A percentile compares a stretch with the other conserved stretches of the same genome.
Conservation (phyloP, 176 grass and related monocot species). For the Saccharum officinarum region DNA sequence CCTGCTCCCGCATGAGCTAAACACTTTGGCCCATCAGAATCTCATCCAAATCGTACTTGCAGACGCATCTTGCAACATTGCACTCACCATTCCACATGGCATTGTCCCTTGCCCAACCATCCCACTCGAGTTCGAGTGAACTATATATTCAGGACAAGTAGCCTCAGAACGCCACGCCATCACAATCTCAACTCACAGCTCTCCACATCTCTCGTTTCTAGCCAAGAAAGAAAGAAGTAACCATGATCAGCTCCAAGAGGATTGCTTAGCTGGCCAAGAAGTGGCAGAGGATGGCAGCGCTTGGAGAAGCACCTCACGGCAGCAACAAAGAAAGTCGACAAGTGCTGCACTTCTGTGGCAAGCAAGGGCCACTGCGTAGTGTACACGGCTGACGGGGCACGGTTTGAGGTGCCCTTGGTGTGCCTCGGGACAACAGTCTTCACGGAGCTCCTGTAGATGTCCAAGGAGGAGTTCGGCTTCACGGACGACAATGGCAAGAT, state of each 20-base stretch:
- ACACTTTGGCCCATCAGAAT: neutral
- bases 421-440: slow-evolving; percentile 50
- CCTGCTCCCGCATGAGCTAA: no score
- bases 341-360: neutral
- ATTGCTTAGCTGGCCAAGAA: slow-evolving; percentile 50
- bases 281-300: slow-evolving; percentile 47
- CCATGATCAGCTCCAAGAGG: slow-evolving; percentile 53
- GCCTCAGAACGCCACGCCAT: neutral
- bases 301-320: slow-evolving; percentile 4
- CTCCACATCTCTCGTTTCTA: neutral
- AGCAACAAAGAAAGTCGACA: neutral
- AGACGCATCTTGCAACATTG: neutral
- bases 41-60: neutral
- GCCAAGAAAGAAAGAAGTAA: slow-evolving; percentile 13
- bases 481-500: slow-evolving; percentile 40
- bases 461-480: slow-evolving; percentile 56
- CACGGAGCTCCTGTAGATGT: slow-evolving; percentile 37
- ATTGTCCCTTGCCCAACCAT: slow-evolving; percentile 32
- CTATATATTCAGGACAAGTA: neutral
- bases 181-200: neutral
- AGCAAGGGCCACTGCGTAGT: slow-evolving; percentile 53
- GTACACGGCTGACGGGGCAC: slow-evolving; percentile 45
- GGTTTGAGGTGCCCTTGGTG: slow-evolving; percentile 54
- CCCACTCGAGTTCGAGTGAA: neutral
- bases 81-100: neutral